A percentile compares a stretch with the other conserved stretches of the same genome.
Conservation (phyloP, 2,329 filamentous ascomycete genomes). For the Fusarium piperis region DNA sequence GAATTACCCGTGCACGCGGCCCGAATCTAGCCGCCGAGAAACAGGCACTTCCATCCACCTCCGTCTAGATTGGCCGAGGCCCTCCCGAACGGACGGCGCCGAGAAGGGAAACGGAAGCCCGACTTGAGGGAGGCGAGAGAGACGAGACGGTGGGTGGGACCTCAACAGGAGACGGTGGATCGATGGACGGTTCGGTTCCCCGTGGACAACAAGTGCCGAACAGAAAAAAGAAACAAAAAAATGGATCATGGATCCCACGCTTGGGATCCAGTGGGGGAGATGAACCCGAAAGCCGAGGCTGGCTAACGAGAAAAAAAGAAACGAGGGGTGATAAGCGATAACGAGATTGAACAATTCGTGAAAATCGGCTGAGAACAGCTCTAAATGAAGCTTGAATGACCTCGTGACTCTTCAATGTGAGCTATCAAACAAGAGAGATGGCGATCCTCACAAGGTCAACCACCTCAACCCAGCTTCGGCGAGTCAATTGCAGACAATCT, state of each 20-base stretch:
- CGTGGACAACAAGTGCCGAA: constrained; percentile 21
- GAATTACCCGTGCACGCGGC: constrained; percentile 33
- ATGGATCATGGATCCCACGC: not conserved
- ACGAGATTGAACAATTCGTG: not conserved
- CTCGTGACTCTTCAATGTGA: not conserved
- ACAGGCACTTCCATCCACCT: not conserved
- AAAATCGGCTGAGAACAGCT: too few relatives aligned
- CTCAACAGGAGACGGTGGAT: constrained; percentile 25
- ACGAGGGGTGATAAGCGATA: constrained; percentile 35
- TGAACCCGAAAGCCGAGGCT: constrained; percentile 16
- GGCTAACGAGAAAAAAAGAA: constrained; percentile 1
- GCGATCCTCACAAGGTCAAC: not conserved
- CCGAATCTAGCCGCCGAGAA: constrained; percentile 37
- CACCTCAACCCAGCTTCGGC: not conserved
- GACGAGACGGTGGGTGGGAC: constrained; percentile 1
- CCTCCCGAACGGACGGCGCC: not conserved
- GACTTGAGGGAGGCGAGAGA: constrained; percentile 13
- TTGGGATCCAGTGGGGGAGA: constrained; percentile 6
- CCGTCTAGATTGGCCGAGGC: constrained; percentile 22
- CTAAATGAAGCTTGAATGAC: not conserved
- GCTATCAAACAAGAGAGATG: not conserved
- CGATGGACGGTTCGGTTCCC: constrained; percentile 32
- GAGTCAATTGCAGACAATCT: constrained; percentile 18
- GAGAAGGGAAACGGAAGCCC: constrained; percentile 28
- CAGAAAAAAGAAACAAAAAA: constrained; percentile 15